Conservation (phyloP, 2,329 filamentous ascomycete species). For the Paraconiothyrium sp. region DNA sequence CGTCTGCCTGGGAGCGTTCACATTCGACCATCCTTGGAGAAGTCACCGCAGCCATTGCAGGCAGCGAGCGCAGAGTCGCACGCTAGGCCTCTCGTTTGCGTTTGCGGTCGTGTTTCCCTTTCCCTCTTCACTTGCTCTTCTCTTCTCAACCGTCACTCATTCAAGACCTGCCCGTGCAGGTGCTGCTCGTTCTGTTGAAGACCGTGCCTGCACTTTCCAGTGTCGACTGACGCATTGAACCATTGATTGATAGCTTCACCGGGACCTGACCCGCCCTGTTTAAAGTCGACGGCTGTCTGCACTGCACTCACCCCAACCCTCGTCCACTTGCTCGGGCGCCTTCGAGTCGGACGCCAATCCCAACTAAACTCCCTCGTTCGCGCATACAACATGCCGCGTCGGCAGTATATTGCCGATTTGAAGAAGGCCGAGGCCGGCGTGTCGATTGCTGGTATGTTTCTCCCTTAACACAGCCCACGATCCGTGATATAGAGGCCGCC, state of each 20-base stretch:
- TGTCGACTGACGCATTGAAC: neutral
- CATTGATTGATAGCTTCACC: neutral
- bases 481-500: neutral
- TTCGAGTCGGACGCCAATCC: neutral
- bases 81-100: neutral
- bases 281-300: neutral
- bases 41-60: slow-evolving; percentile 4
- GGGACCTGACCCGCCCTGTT: neutral
- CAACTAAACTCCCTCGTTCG: neutral
- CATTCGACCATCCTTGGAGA: neutral
- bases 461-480: neutral
- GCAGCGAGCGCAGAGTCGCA: neutral
- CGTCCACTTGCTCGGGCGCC: neutral
- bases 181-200: neutral
- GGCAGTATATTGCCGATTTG: slow-evolving; percentile 70
- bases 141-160: neutral
- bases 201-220: neutral
- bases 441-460: slow-evolving; percentile 45
- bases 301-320: neutral
- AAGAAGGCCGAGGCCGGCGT: slow-evolving; percentile 51
- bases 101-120: neutral
- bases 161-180: neutral
- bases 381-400: slow-evolving; percentile 67
- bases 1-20: slow-evolving; percentile 13
- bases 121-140: neutral